Evolutionary conservation across 148 eudicot species (phyloP), one percentile per base, ranked within the genome.

Genomic region (Gaultheria prostrata): DNA sequence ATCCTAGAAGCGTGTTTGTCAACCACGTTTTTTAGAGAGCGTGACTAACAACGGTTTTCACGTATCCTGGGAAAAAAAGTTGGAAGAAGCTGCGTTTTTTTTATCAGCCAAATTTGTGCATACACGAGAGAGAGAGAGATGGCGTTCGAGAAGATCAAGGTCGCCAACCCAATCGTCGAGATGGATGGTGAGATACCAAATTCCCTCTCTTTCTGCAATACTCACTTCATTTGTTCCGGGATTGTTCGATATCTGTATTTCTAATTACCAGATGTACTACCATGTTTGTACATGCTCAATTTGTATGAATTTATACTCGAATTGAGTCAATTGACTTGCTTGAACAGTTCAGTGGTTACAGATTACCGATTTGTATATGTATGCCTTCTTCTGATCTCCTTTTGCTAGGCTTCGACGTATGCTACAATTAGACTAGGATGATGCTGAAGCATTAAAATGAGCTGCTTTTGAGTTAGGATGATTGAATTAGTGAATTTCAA

Each of bases 131-230:
- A 32, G 91, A 35, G 72, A 28, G 71, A 65, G 6, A 71, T 71
- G 76, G 46, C 76, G 48, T 71, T 71, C 76, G 76, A 71, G 73
- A 95, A 91, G 94, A 95, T 95, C 93, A 90, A 89, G 86, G 98
- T 95, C 45, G 83, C 91, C 80, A 95, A 93, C 86, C 98, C 98
- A 84, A 92, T 95, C 86, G 98, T 95, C 33, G 98, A 95, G 89
- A 95, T 95, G 98, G 98, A 93, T 51, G 98, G 97, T 95, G 84
- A 77, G 86, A 84, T 77, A 49, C 14, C 59, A 67, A 67, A 67
- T 67, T 67, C 18, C 30, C 26, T 51, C 35, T 28, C 13, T 28
- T 28, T 28, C 12, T 50, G 15, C 53, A 11, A 24, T 24, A 63
- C 14, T 21, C 2, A 26, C 33, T 28, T 67, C 28, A 6, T 13